Evolutionary conservation across 352 stramenopile genomes (phyloP), one percentile per base, ranked within the genome.

Genomic region (Plasmopara muralis): DNA sequence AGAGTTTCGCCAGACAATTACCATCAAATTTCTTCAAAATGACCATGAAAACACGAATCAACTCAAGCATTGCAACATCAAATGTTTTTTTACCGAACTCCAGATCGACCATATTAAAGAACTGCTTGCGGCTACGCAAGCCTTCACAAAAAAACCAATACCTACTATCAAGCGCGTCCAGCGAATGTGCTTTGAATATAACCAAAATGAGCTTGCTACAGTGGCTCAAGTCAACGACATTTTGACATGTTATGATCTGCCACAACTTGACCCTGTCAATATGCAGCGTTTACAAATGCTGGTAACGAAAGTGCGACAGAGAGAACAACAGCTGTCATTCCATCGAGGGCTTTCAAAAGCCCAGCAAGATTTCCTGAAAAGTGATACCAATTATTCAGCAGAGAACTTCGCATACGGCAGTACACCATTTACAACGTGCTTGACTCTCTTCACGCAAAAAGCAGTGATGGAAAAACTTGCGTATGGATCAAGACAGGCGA

Each of bases 341-440:
- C 71, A 82, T 18, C 50, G 25, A 6, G 46, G 39, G 0, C 48
- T 82, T 9, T 38, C 64, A 5, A 28, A 45, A 43, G 47, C 64
- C 1, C 71, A 78, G 34, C 54, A 58, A 18, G 34, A 61, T 2
- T 41, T 66, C 6, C 50, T 48, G 42, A 31, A 25, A 15, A 25
- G 25, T 30, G 18, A 37, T 43, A 41, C 18, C 16, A 35, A 47
- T 13, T 86, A 86, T 47, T 67, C 68, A 18, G 18, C 43, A 4
- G 62, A 70, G 18, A 83, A 83, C 41, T 86, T 78, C 51, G 72
- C 75, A 5, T 86, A 75, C 45, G 75, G 75, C 14, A 77, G 57
- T 53, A 86, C 75, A 12, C 67, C 72, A 14, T 70, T 83, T 40
- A 45, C 57, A 18, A 79, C 75, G 7, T 84, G 72, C 70, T 15